Conservation (phyloP, 2,329 filamentous ascomycete genomes). For the Exophiala bonariae region DNA sequence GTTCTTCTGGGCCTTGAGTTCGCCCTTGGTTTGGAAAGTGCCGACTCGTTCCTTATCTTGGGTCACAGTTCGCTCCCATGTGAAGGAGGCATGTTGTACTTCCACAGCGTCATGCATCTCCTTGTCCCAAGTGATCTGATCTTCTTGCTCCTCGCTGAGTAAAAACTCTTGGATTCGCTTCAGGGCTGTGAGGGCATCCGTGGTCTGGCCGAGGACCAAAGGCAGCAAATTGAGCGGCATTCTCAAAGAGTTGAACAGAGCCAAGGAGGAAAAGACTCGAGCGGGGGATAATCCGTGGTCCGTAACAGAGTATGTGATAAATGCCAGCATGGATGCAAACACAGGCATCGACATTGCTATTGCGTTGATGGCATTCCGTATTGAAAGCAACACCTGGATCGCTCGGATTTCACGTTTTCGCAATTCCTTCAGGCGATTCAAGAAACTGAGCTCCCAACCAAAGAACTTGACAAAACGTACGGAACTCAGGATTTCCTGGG, state of each 20-base stretch:
- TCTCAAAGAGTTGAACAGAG: conserved; percentile 87
- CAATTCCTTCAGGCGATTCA: conserved; percentile 72
- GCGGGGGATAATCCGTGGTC: conserved; percentile 71
- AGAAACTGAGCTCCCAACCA: conserved; percentile 88
- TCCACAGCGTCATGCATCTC: conserved; percentile 61
- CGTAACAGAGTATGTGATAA: conserved; percentile 73
- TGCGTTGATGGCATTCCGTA: conserved; percentile 82
- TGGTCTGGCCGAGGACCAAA: conserved; percentile 81
- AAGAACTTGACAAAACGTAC: conserved; percentile 97
- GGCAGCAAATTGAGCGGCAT: conserved; percentile 88
- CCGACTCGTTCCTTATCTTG: conserved; percentile 29
- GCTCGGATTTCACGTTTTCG: conserved; percentile 74
- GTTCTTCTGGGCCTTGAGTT: conserved; percentile 40
- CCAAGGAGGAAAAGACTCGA: conserved; percentile 82
- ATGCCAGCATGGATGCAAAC: conserved; percentile 92
- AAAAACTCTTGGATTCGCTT: conserved; percentile 86
- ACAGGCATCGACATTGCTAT: conserved; percentile 82
- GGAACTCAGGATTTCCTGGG: conserved; percentile 86
- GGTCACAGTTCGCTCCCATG: conserved; percentile 68
- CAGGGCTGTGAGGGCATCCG: conserved; percentile 84
- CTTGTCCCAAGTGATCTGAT: conserved; percentile 63
- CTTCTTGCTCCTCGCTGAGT: conserved; percentile 77
- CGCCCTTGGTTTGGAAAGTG: conserved; percentile 31
- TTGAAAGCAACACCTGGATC: conserved; percentile 80
- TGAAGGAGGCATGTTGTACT: conserved; percentile 73